A percentile compares a stretch with the other conserved stretches of the same genome.
phyloP scores from a whole-genome alignment of 306 rosid genomes.

The Vachellia pachyceras region DNA sequence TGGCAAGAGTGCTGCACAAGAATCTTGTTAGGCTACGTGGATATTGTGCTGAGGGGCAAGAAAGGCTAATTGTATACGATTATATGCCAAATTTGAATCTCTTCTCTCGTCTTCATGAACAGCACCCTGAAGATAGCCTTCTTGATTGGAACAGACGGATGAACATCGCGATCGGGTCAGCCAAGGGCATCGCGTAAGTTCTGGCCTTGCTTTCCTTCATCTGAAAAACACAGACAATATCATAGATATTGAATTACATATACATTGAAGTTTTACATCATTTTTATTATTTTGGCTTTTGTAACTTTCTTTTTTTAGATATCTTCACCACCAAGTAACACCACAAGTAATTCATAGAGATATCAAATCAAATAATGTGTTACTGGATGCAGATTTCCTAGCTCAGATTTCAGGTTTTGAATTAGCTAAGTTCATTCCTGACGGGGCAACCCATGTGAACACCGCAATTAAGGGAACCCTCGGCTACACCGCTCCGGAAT shows the following conservation, averaged over 20 bases:
- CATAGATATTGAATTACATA: background rate
- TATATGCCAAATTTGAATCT: slow-evolving; percentile 93
- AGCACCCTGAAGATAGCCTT: slow-evolving; percentile 84
- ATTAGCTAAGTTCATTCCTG: too few species aligned
- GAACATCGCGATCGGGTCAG: slow-evolving; percentile 84
- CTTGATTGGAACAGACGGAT: slow-evolving; percentile 90
- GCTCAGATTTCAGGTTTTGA: too few species aligned
- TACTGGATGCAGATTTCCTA: too few species aligned
- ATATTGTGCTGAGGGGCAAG: slow-evolving; percentile 97
- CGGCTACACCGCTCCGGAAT: too few species aligned
- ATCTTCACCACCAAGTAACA: too few species aligned
- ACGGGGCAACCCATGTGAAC: too few species aligned
- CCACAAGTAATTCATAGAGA: too few species aligned
- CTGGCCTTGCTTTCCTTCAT: slow-evolving; percentile 11
- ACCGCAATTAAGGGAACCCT: too few species aligned
- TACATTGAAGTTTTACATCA: too few species aligned
- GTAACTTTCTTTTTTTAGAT: too few species aligned
- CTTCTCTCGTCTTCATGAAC: slow-evolving; percentile 93
- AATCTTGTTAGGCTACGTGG: slow-evolving; percentile 88
- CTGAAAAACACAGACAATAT: background rate
- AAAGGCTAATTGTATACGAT: slow-evolving; percentile 87
- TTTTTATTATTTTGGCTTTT: too few species aligned
- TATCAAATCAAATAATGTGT: too few species aligned
- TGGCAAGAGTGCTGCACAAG: slow-evolving; percentile 95
- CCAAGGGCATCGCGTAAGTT: slow-evolving; percentile 91